Evolutionary conservation across 2,329 filamentous ascomycete species (phyloP), one percentile per base, ranked within the genome.

Genomic region (Thelonectria olida): DNA sequence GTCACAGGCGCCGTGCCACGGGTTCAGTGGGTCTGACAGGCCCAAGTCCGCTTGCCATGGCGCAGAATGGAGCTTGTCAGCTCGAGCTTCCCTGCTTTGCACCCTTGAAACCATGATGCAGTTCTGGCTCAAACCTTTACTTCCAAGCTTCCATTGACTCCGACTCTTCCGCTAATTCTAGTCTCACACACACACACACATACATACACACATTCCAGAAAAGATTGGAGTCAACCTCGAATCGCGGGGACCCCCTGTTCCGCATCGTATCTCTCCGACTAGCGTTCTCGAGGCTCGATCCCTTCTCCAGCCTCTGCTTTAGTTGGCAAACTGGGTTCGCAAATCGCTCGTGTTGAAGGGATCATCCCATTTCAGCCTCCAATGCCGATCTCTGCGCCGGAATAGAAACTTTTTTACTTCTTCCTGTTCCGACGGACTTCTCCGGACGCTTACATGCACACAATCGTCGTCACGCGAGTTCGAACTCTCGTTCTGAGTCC

Each of bases 291-390:
- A 28, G 52, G 41, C 10, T 34, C 31, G 31, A 34, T 34, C 56
- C 23, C 41, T 36, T 36, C 36, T 45, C 34, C 41, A 49, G 23
- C 34, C 31, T 31, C 34, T 13, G 38, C 34, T 41, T 25, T 31
- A 41, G 10, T 25, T 27, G 22, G 28, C 12, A 17, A 10, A 25
- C 39, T 41, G n/a, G 38, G 41, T 44, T 42, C 27, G 45, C n/a
- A n/a, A n/a, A n/a, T n/a, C n/a, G 31, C 31, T 19, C n/a, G 9
- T 19, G 41, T 25, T 48, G 42, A 47, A 54, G 49, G 42, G 49
- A 42, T 53, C 41, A 58, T 48, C 42, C 42, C 19, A 17, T 39
- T 17, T 25, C 49, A 49, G 41, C 34, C 55, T 39, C 42, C 41
- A 53, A 31, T 49, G 19, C 41, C 31, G 10, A 45, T 25, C 48